Percentiles rank a stretch among this genome's conserved stretches.
phyloP scores from a whole-genome alignment of 805 yeast genomes.

The Metschnikowia baotianmanensis region DNA sequence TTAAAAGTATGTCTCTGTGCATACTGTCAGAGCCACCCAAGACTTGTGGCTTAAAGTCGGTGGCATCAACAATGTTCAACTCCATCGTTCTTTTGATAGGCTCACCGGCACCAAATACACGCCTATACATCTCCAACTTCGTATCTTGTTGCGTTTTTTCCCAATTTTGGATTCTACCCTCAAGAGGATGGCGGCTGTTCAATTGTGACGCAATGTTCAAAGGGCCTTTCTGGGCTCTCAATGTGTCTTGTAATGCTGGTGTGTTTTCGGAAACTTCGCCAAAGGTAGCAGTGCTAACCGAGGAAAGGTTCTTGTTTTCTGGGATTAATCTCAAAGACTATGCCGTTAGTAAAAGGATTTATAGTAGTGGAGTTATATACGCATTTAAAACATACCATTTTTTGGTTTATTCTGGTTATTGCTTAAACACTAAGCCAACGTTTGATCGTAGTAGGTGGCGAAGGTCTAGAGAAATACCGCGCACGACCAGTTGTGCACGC shows the following conservation, averaged over 20 bases:
- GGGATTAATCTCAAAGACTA: conserved; percentile 59
- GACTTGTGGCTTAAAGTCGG: conserved; percentile 65
- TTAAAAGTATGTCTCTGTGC: conserved; percentile 75
- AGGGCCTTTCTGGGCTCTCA: conserved; percentile 67
- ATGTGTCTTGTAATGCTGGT: conserved; percentile 66
- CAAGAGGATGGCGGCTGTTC: conserved; percentile 84
- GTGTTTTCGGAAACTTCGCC: conserved; percentile 63
- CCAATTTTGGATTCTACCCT: conserved; percentile 74
- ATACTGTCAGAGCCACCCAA: conserved; percentile 58
- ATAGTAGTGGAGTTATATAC: not conserved
- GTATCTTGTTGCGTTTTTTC: conserved; percentile 68
- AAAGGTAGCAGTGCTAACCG: conserved; percentile 50
- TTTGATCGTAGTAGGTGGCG: conserved; percentile 2
- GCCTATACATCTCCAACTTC: conserved; percentile 73
- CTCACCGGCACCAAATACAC: conserved; percentile 88
- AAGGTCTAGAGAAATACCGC: conserved; percentile 4
- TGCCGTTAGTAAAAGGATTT: conserved; percentile 7
- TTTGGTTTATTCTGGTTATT: not conserved
- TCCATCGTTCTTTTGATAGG: conserved; percentile 94
- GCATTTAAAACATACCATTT: conserved; percentile 11
- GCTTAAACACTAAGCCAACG: no score
- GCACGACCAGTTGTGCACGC: no score
- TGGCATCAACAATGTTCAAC: conserved; percentile 62
- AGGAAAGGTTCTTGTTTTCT: conserved; percentile 39
- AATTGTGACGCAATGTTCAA: conserved; percentile 55